Evolutionary conservation across 164 flowering plant genomes (phyloP).

Genomic region (Protea cynaroides): DNA sequence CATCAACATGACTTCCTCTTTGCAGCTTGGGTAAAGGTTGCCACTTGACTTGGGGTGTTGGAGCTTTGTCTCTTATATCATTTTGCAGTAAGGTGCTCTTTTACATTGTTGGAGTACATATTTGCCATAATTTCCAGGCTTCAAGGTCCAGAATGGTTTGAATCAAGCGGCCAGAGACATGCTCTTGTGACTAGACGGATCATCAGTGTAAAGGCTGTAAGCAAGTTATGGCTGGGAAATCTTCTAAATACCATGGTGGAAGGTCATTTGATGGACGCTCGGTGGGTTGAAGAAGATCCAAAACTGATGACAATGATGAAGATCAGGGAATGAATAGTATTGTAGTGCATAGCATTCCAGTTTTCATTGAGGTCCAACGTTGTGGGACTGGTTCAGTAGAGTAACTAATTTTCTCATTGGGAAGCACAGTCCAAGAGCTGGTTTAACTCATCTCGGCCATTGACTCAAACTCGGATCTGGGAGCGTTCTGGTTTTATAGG

Average conservation of each 20-base stretch:
- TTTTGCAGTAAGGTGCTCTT: slow-evolving; percentile 21
- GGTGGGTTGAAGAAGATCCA: slow-evolving; percentile 20
- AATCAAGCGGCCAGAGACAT: slow-evolving; percentile 6
- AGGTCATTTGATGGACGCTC: slow-evolving; percentile 13
- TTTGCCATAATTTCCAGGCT: slow-evolving; percentile 9
- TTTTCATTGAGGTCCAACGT: slow-evolving; percentile 11
- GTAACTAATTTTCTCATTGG: slow-evolving; percentile 9
- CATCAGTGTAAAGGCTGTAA: slow-evolving; percentile 6
- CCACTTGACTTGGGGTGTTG: slow-evolving; percentile 5
- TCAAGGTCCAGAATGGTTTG: slow-evolving; percentile 13
- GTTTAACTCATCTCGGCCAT: slow-evolving; percentile 1
- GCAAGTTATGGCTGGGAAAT: slow-evolving; percentile 14
- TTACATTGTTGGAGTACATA: slow-evolving; percentile 18
- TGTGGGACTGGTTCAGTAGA: slow-evolving; percentile 7
- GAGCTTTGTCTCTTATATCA: slow-evolving; percentile 5
- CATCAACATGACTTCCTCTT: slow-evolving; percentile 1
- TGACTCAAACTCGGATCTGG: slow-evolving; percentile 5
- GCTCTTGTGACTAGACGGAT: slow-evolving; percentile 20
- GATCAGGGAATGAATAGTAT: slow-evolving; percentile 11
- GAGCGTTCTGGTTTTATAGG: slow-evolving; percentile 13
- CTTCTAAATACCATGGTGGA: too few species aligned
- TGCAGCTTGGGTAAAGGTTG: slow-evolving; percentile 8
- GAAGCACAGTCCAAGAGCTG: background rate
- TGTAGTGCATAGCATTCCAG: slow-evolving; percentile 13
- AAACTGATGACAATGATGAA: slow-evolving; percentile 14